Evolutionary conservation across 164 flowering plant genomes (phyloP), one percentile per base, ranked within the genome.

Genomic region (Vitis cinerea): DNA sequence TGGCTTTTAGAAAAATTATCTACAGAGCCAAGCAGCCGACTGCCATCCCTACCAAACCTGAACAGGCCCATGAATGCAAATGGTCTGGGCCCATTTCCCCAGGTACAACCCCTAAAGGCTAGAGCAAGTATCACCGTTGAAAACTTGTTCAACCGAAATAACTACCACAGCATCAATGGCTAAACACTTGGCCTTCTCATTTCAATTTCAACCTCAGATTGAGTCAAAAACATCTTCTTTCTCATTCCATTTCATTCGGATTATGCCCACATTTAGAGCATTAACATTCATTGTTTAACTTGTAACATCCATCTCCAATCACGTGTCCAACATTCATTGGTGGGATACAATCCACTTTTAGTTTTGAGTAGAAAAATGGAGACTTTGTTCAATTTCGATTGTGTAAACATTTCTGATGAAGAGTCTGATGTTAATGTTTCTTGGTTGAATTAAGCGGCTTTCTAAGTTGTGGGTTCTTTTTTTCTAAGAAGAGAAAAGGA

Each of bases 231-330:
- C 66, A 68, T 10, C 72, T 75, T 62, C 62, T 2, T 55, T 73
- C 63, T 10, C 44, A 50, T 63, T 48, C 71, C 68, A 72, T 27
- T 10, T 50, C 62, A 52, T 5, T 31, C 17, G 61, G 69, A 62
- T 27, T 62, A 60, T 13, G 9, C 37, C 75, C 67, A 37, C 47
- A 74, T 48, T 64, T 71, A 65, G 55, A 60, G 11, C 61, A 17
- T 9, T 57, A 58, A 44, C 50, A 19, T 56, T 57, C 64, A 56
- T 65, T 55, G 12, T 27, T 70, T 66, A 10, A 30, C 65, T 54
- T 72, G 62, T 8, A 76, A 63, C 64, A 53, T 63, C 58, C 76
- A 66, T 69, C 62, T 77, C 78, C 80, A 69, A 50, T 72, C 77
- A 77, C 78, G 78, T 72, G 72, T 68, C 67, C 57, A 11, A 8